phyloP scores from a whole-genome alignment of 2,329 filamentous ascomycete species.

The Nigrograna mackinnonii region DNA sequence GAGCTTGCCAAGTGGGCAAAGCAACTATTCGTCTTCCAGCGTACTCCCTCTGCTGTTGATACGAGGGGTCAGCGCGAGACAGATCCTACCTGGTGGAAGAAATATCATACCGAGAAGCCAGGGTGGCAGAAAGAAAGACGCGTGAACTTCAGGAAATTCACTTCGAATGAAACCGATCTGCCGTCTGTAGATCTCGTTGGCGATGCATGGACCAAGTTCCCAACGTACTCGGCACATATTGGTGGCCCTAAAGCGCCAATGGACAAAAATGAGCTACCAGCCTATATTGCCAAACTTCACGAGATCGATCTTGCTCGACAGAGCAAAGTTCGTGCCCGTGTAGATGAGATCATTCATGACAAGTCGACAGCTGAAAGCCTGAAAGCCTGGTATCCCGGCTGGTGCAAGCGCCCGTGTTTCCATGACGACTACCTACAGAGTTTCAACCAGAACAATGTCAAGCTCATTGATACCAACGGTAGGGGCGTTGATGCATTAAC shows the following conservation, averaged over 20 bases:
- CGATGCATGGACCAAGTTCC: not conserved
- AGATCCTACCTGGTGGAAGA: constrained; percentile 27
- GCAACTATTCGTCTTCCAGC: constrained; percentile 45
- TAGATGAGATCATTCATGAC: constrained; percentile 19
- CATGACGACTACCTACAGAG: constrained; percentile 59
- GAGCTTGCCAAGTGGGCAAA: constrained; percentile 38
- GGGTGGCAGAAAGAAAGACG: not conserved
- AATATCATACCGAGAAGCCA: not conserved
- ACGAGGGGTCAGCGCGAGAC: constrained; percentile 39
- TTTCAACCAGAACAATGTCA: constrained; percentile 61
- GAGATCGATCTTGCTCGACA: not conserved
- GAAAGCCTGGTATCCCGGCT: constrained; percentile 60
- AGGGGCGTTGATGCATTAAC: constrained; percentile 53
- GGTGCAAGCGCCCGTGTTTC: constrained; percentile 65
- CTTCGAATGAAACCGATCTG: too few species aligned
- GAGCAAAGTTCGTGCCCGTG: constrained; percentile 33
- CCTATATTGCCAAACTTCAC: not conserved
- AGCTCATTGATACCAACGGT: constrained; percentile 60
- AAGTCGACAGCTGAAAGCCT: constrained; percentile 36
- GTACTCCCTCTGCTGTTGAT: constrained; percentile 41
- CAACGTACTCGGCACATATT: not conserved
- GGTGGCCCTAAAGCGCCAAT: not conserved
- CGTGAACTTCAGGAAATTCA: not conserved
- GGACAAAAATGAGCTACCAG: constrained; percentile 30
- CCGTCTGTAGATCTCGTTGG: constrained; percentile 14